These are phyloP conservation scores for Vinca major DNA, from an alignment of 305 asterid species.

Conservation along the genomic window DNA sequence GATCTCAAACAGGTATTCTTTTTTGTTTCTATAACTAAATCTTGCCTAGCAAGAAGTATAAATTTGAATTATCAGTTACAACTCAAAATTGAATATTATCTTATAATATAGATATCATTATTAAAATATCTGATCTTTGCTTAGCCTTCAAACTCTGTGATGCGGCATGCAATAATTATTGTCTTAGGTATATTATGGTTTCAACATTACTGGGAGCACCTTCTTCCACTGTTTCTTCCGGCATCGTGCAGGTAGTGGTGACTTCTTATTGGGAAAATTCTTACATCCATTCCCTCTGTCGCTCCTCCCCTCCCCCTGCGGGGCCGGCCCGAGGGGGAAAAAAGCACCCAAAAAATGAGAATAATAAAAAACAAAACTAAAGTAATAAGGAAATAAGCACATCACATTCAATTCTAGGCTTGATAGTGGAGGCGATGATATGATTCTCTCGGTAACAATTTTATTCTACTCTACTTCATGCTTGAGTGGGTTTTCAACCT, in stretches of 20 bases:
- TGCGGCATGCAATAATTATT: neutral
- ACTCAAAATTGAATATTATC: neutral
- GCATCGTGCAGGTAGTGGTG: neutral
- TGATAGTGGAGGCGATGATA: too few relatives aligned
- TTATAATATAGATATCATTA: neutral
- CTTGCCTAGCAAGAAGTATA: neutral
- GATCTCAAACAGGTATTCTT: constrained; percentile 70
- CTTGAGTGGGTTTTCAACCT: too few relatives aligned
- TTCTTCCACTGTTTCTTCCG: neutral
- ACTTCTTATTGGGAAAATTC: neutral
- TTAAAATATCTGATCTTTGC: neutral
- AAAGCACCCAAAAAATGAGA: too few relatives aligned
- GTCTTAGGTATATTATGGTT: neutral
- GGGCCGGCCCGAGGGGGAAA: too few relatives aligned
- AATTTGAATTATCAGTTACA: neutral
- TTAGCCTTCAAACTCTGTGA: neutral
- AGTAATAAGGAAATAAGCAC: too few relatives aligned
- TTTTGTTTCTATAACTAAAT: neutral
- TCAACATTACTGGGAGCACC: neutral
- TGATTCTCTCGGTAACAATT: too few relatives aligned
- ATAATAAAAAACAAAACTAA: too few relatives aligned
- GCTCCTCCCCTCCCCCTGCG: neutral
- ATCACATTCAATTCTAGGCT: too few relatives aligned
- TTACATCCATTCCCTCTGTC: neutral
- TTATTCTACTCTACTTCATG: too few relatives aligned